Evolutionary conservation across 192 early-diverging fungal species (phyloP).

Genomic region (Mortierella hygrophila): DNA sequence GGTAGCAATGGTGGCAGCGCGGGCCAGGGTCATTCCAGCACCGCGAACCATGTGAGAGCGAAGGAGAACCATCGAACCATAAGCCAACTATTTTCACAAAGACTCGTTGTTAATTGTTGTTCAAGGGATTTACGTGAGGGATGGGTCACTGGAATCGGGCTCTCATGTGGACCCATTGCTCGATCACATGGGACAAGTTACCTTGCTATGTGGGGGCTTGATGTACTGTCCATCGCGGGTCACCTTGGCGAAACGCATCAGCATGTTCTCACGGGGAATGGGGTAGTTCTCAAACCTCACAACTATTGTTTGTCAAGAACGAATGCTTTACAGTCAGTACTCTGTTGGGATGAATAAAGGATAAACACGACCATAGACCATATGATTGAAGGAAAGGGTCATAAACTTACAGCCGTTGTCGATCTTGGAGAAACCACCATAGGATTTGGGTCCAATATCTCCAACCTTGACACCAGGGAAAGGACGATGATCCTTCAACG

Average conservation of each 20-base stretch:
- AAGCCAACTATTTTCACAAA: conserved; percentile 66
- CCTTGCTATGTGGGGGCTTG: conserved; percentile 72
- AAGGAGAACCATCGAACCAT: conserved; percentile 84
- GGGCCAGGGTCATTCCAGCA: conserved; percentile 65
- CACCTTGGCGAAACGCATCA: conserved; percentile 86
- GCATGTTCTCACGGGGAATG: conserved; percentile 84
- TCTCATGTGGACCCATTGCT: background rate
- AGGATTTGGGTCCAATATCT: conserved; percentile 85
- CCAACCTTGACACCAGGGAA: conserved; percentile 80
- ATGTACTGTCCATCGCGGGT: conserved; percentile 73
- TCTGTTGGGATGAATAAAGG: background rate
- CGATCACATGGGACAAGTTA: conserved; percentile 4
- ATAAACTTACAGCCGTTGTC: conserved; percentile 81
- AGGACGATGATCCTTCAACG: conserved; percentile 73
- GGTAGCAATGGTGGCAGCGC: conserved; percentile 72
- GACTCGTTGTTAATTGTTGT: background rate
- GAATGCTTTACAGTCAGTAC: background rate
- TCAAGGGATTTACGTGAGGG: background rate
- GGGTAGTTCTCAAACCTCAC: conserved; percentile 78
- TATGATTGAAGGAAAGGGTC: background rate
- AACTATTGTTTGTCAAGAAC: conserved; percentile 20
- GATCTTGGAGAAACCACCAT: conserved; percentile 75
- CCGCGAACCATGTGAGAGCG: conserved; percentile 77
- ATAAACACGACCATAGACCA: background rate
- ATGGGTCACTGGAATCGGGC: background rate